Base-by-base conservation (phyloP, 2,329 filamentous ascomycete genomes). In the Whalleya microplaca region DNA sequence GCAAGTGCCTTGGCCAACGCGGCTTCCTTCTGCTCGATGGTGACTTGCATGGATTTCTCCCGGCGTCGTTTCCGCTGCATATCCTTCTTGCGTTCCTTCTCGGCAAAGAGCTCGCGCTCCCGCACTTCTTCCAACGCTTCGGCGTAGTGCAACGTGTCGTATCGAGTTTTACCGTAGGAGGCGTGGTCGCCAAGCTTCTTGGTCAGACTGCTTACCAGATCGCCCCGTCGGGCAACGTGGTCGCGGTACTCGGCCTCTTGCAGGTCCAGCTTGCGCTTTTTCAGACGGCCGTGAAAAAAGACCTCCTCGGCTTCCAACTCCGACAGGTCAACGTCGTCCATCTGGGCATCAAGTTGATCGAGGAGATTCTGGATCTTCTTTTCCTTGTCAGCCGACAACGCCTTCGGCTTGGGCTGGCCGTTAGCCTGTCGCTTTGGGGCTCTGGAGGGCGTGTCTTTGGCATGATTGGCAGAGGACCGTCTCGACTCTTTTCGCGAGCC, bases 61-160 rank as follows among this genome's bases (percentile, higher is more conserved):
- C 95, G 89, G 43, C 95, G 88, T 58, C 95, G 86, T 78, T 98
- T 99, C 62, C 95, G 90, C 73, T 99, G 95, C 92, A 99, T 98
- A 71, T 99, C 95, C 79, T 99, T 99, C 80, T 99, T 99, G 63
- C 95, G 91, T 76, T 99, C 95, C 77, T 99, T 99, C 75, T 99
- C 95, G 59, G 94, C 92, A 58, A 90, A 89, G 7, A 97, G 82
- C 72, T 97, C 94, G 64, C 92, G 91, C 59, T 92, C 89, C 64
- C 95, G 90, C 2, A 98, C 94, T 66, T 96, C 89, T 51, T 90
- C 85, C 57, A 94, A 84, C 1, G 95, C 94, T 41, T 90, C 87
- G 18, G 90, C 85, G 69, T 92, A 93, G 71, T 95, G 87, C 45
- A 87, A 79, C 14, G 89, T 82, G 56, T 91, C 85, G 72, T 91